Evolutionary conservation across 2,329 filamentous ascomycete genomes (phyloP).

Genomic region (Talaromyces marneffei): DNA sequence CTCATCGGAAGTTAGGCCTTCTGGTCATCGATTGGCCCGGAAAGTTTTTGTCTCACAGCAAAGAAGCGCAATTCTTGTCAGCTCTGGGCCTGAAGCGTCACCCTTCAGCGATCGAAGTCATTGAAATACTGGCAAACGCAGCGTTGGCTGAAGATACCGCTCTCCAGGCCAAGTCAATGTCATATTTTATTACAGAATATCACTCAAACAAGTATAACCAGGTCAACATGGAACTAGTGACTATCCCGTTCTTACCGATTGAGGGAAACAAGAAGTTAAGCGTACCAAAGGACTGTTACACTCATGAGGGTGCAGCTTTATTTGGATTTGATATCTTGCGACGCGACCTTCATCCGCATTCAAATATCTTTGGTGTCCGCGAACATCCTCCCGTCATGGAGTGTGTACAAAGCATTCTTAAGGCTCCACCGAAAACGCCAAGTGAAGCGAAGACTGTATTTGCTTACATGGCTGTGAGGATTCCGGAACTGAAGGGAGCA

Average conservation of each 20-base stretch:
- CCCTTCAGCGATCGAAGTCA: slow-evolving; percentile 67
- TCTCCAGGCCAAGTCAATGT: slow-evolving; percentile 64
- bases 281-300: slow-evolving; percentile 71
- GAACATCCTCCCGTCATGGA: slow-evolving; percentile 70
- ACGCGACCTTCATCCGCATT: slow-evolving; percentile 71
- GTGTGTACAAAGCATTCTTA: slow-evolving; percentile 68
- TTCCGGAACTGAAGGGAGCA: slow-evolving; percentile 64
- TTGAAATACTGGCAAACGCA: slow-evolving; percentile 67
- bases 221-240: slow-evolving; percentile 54
- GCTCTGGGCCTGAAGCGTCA: slow-evolving; percentile 66
- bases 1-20: slow-evolving; percentile 63
- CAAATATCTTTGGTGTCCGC: slow-evolving; percentile 79
- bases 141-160: slow-evolving; percentile 46
- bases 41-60: slow-evolving; percentile 57
- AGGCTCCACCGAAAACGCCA: slow-evolving; percentile 62
- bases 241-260: slow-evolving; percentile 64
- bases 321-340: slow-evolving; percentile 76
- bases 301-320: slow-evolving; percentile 67
- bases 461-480: slow-evolving; percentile 72
- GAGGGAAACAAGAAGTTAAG: slow-evolving; percentile 62
- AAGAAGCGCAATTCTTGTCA: slow-evolving; percentile 69
- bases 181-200: slow-evolving; percentile 77
- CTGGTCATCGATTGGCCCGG: slow-evolving; percentile 80
- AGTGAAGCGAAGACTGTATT: slow-evolving; percentile 67
- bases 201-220: slow-evolving; percentile 67